These are phyloP conservation scores for Entamoeba nuttalli DNA, from an alignment of 208 protist species.

Conservation along the genomic window DNA sequence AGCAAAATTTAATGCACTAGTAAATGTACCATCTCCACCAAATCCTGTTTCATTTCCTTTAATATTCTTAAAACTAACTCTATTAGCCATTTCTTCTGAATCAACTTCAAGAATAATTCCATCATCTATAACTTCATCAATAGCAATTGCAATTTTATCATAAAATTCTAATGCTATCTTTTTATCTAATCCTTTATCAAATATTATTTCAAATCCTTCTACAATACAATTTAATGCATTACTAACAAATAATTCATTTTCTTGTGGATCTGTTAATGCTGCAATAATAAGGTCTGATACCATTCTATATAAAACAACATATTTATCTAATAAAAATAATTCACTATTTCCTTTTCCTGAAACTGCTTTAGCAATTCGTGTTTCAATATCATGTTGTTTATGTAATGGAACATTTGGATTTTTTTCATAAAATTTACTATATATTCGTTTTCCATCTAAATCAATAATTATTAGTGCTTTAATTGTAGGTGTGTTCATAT, in stretches of 20 bases:
- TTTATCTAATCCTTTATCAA: not conserved
- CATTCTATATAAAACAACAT: not conserved
- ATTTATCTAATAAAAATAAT: not conserved
- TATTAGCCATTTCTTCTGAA: not conserved
- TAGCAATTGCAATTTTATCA: not conserved
- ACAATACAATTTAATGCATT: not conserved
- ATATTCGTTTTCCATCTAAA: not conserved
- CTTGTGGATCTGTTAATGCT: not conserved
- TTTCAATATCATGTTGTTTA: not conserved
- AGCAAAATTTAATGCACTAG: not conserved
- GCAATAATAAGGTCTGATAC: not conserved
- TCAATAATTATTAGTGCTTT: not conserved
- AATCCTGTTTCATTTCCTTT: not conserved
- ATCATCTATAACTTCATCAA: not conserved
- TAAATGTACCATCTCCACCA: not conserved
- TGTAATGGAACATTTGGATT: not conserved
- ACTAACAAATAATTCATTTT: not conserved
- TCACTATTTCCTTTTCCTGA: not conserved
- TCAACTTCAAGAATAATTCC: not conserved
- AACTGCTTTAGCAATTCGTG: not conserved
- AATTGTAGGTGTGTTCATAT: not conserved
- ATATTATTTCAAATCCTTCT: not conserved
- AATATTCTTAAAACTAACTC: not conserved
- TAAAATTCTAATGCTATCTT: not conserved
- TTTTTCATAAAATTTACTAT: not conserved